Percentiles rank a stretch among this genome's conserved stretches.
Conservation (phyloP, 371 early-diverging fungal genomes). For the Syncephalastrum contaminatum region DNA sequence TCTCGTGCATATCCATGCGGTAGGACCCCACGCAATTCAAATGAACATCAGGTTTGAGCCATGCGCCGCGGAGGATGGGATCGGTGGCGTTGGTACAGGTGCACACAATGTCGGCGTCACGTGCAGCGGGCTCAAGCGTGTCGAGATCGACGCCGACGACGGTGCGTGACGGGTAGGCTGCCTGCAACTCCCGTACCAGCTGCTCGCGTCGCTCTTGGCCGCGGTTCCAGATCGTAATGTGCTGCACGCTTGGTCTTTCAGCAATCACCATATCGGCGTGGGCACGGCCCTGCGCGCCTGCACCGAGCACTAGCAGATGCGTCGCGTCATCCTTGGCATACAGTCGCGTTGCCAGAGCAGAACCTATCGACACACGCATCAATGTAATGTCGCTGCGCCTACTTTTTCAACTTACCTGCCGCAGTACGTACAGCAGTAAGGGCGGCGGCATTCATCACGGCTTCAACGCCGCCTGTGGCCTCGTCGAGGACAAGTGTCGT, state of each 20-base stretch:
- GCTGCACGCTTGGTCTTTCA: conserved; percentile 38
- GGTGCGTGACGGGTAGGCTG: conserved; percentile 24
- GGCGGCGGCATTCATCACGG: conserved; percentile 56
- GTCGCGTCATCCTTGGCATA: conserved; percentile 32
- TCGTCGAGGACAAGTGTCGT: conserved; percentile 56
- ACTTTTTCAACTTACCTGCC: conserved; percentile 31
- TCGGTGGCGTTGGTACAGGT: conserved; percentile 57
- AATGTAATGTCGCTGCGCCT: neutral
- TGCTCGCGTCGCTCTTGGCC: conserved; percentile 39
- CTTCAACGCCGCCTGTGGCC: conserved; percentile 45
- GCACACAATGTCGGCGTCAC: conserved; percentile 56
- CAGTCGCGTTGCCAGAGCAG: conserved; percentile 55
- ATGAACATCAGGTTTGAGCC: conserved; percentile 54
- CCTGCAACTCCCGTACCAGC: conserved; percentile 33
- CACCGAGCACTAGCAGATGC: conserved; percentile 56
- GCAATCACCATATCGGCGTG: conserved; percentile 59
- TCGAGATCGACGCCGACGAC: conserved; percentile 29
- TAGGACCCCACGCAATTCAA: conserved; percentile 64
- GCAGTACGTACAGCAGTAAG: conserved; percentile 64
- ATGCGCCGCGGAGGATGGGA: conserved; percentile 51
- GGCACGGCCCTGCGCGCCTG: conserved; percentile 59
- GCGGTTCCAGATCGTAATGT: conserved; percentile 54
- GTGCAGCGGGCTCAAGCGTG: conserved; percentile 36
- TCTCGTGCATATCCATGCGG: conserved; percentile 59
- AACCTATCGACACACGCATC: conserved; percentile 28